Evolutionary conservation across 768 basidiomycete species (phyloP), one percentile per base, ranked within the genome.

Genomic region (Botryobasidium botryosum): DNA sequence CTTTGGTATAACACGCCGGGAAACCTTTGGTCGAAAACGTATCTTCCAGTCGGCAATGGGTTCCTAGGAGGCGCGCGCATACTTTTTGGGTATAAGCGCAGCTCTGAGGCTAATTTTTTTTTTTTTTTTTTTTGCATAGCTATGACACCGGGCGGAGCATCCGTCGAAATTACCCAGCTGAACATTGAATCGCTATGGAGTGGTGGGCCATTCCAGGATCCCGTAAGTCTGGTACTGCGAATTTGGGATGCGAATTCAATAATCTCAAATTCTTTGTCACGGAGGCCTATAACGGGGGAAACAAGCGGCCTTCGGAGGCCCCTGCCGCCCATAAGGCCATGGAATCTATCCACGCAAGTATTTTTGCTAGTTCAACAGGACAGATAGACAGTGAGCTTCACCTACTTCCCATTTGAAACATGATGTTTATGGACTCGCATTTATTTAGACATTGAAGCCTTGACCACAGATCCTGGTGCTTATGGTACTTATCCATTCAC

Each of bases 111-210:
- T 39, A 17, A 5, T 27, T 29, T 35, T 48, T 10, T 29, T 27
- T n/a, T 28, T 17, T 21, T 27, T 13, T 5, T 13, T 18, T 44
- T 37, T 33, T 38, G 26, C 40, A 35, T 43, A 79, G 80, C 77
- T 6, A 79, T 75, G 70, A 58, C 75, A 17, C 70, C 70, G 6
- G 79, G 80, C 1, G 76, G 74, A 4, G 71, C 73, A 1, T 52
- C 57, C 2, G 68, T 71, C 32, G 80, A 83, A 57, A 62, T 62
- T 13, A 74, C 68, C 7, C 77, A 77, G 49, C 61, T 84, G 23
- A 83, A 84, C 54, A 75, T 84, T 37, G 80, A 84, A 54, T 74
- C 75, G 12, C 61, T 84, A 6, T 83, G 81, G 80, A 68, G 73
- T 17, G 80, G 80, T 17, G 80, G 80, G 3, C 75, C 78, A 6